Evolutionary conservation across 352 stramenopile genomes (phyloP), one percentile per base, ranked within the genome.

Genomic region (Globisporangium abappressorium): DNA sequence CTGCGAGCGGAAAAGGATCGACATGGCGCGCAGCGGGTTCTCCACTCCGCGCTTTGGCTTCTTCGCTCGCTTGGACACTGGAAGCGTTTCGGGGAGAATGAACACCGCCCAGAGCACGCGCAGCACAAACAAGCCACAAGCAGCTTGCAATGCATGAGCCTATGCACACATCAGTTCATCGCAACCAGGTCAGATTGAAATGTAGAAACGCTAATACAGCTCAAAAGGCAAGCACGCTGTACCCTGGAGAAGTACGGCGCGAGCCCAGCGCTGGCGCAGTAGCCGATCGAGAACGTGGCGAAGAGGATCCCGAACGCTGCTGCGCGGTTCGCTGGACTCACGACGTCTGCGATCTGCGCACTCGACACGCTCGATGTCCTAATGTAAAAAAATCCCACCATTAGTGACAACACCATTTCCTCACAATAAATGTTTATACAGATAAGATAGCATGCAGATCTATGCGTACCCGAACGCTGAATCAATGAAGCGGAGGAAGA

Each of bases 11-110:
- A 82, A 78, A 11, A 94, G 78, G 63, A 91, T 94, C 9, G 81
- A 65, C 76, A 92, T 88, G 8, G 75, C 78, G 28, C 69, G 76
- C 38, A 92, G 68, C 18, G 86, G 86, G 58, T 90, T 90, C 69
- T 88, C 68, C 33, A 85, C 69, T 20, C 74, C 57, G 34, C 71
- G 75, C 30, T 54, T 67, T 2, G 67, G 30, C 41, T 82, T 82
- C 54, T 65, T 75, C 12, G 54, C 66, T 15, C 74, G 79, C 20
- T 78, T 81, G 7, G 64, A 58, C 11, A 65, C 43, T 1, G 81
- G 72, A 0, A 93, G 78, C 20, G 86, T 92, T 70, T 92, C 84
- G 36, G 79, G 72, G 34, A 90, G 73, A 2, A 90, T 58, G 18
- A 90, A 82, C 2, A 84, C 38, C 11, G 77, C 71, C 72, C 80